Evolutionary conservation across 2,329 filamentous ascomycete genomes (phyloP), one percentile per base, ranked within the genome.

Genomic region (Clonostachys rosea): DNA sequence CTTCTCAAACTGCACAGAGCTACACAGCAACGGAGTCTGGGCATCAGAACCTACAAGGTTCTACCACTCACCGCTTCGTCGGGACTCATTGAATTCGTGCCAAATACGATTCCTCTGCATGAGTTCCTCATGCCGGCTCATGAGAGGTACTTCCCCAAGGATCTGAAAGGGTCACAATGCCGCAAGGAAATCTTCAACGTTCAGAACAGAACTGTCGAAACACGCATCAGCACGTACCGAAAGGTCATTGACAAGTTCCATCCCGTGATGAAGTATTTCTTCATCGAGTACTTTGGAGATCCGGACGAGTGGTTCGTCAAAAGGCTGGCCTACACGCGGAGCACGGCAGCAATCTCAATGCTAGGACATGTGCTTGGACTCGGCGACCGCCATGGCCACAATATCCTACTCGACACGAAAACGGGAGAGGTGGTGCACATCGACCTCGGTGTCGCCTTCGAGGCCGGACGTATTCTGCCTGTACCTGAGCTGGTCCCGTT

Each of bases 401-500:
- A 99, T 62, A 99, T 99, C 54, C 77, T 99, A 13, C 79, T 99
- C 1, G 94, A 99, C 63, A 82, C 87, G 50, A 85, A 86, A 59
- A 95, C 85, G 2, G 94, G 94, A 11, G 94, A 99, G 66, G 91
- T 91, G 0, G 89, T 99, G 3, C 94, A 99, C 64, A 99, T 99
- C 55, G 94, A 99, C 62, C 77, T 99, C 1, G 94, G 95, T 42
- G 90, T 99, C 4, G 92, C 92, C 0, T 99, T 99, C 62, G 95
- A 99, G 67, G 90, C 92, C 59, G 94, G 95, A 2, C 87, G 94
- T 16, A 85, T 99, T n/a, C 73, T 99, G 1, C 92, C 92, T 0
- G 87, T 99, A 1, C 95, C 94, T 0, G 95, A 99, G 69, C 81
- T 96, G 4, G 94, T 99, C 0, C 95, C 94, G 0, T 99, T 99